Evolutionary conservation across 306 rosid species (phyloP), one percentile per base, ranked within the genome.

Genomic region (Vigna trinervia): DNA sequence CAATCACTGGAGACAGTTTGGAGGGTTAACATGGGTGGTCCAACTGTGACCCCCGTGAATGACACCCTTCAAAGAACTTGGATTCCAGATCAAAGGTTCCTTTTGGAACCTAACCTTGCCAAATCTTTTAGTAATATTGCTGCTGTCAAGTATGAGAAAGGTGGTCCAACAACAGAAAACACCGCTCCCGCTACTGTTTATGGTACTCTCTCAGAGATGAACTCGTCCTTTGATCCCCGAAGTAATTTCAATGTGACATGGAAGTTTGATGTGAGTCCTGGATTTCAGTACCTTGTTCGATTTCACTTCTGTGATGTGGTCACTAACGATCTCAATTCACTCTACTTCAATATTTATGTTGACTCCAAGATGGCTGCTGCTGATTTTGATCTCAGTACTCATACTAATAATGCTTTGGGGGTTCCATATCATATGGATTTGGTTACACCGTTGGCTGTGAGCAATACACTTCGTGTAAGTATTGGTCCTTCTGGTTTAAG

Each of bases 1-100:
- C 81, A 75, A 75, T 87, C 97, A 15, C 43, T 92, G 58, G 92
- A 92, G 88, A 94, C 97, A 26, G 89, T 88, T 78, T 85, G 84
- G 86, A 88, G 98, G 87, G 86, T 94, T 73, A 94, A 94, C 83
- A 90, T 94, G 98, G 98, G 98, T 57, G 97, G 97, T 52, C 90
- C 93, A 11, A 59, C 14, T 11, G 83, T 94, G 45, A 65, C 89
- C 11, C 67, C 81, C n/a, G 54, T 43, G 63, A 73, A 80, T 56
- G 98, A 94, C 45, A 86, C 96, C 38, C 95, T 94, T 58, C 54
- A 81, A 43, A 75, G 98, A 76, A 90, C 86, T 71, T 94, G 98
- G 98, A 76, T 88, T 77, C 75, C 93, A 4, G 97, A 92, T 63
- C 75, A 50, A 65, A 53, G 53, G 0, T 91, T 90, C 79, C 78